Conservation (phyloP, 148 eudicot genomes). For the Tetragonia tetragonoides region DNA sequence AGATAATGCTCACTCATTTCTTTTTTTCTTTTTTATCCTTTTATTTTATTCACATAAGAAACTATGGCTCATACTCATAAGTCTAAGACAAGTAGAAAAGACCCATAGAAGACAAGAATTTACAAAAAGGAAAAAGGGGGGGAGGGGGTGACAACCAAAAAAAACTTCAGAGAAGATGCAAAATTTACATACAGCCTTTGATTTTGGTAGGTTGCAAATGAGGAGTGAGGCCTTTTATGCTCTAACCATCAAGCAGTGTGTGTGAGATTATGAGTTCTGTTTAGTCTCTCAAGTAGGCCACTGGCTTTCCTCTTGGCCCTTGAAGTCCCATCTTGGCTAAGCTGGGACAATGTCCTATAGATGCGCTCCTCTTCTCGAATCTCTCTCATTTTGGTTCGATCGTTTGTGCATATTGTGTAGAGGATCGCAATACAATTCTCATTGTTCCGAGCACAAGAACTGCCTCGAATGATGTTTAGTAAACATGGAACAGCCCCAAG, state of each 20-base stretch:
- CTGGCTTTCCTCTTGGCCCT: constrained; percentile 94
- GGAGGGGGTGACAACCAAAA: not conserved
- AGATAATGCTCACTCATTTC: constrained; percentile 18
- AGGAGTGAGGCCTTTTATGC: not conserved
- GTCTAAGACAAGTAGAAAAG: constrained; percentile 15
- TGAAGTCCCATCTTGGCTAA: constrained; percentile 75
- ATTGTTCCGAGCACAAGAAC: constrained; percentile 63
- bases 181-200: constrained; percentile 37
- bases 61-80: constrained; percentile 15
- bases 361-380: constrained; percentile 70
- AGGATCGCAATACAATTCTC: constrained; percentile 84
- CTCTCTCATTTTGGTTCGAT: constrained; percentile 67
- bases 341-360: constrained; percentile 62
- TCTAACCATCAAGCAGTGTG: constrained; percentile 50
- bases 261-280: constrained; percentile 53
- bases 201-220: constrained; percentile 1
- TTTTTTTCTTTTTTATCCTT: not conserved
- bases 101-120: constrained; percentile 27
- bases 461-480: constrained; percentile 58
- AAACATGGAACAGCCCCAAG: constrained; percentile 59
- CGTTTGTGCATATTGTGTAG: constrained; percentile 55
- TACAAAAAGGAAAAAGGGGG: constrained; percentile 24
- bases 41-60: constrained; percentile 29
- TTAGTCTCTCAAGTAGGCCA: constrained; percentile 75
- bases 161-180: constrained; percentile 19